Base-by-base conservation (phyloP, 2,329 filamentous ascomycete species). In the Aspergillus aculeatus region DNA sequence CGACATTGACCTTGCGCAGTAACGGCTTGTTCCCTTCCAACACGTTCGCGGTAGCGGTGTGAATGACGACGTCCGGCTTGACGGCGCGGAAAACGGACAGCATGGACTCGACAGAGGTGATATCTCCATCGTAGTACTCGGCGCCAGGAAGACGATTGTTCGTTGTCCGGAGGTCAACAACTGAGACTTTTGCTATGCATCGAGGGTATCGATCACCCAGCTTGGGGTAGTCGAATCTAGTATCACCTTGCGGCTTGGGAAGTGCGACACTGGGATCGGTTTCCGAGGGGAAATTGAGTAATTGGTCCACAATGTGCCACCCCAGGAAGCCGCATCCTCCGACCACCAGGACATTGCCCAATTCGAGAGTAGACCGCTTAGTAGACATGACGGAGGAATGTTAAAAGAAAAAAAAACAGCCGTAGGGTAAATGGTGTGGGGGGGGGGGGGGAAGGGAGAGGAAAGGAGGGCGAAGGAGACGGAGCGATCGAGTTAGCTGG, bases 281-380 rank as follows among this genome's bases (percentile, higher is more conserved):
- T 59, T 81, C 79, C 12, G 79, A 79, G 50, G 79, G 86, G 75
- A 85, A 83, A 70, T 84, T 83, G 69, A 90, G 81, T 59, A 91
- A 83, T 71, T 90, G 83, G 75, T 88, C 85, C 72, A 94, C 88
- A 67, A 94, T 88, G 78, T 94, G 89, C 78, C 90, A 88, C 73
- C 91, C 91, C 16, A 95, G 83, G 78, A 95, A 94, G 66, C 91
- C 91, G 73, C 91, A 93, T 73, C 91, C 91, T 70, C 91, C 91
- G 67, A 94, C 87, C 66, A 95, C 87, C 67, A 93, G 82, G 69
- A 92, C 89, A 65, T 83, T 86, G 72, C 89, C 89, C 54, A 92
- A 81, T 60, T 77, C 71, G 53, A 79, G 69, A 14, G 71, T 70
- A 59, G 73, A 67, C 48, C 61, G 60, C 57, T 73, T 69, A 48